Evolutionary conservation across 2,329 filamentous ascomycete species (phyloP), one percentile per base, ranked within the genome.

Genomic region (Sphaerulina populicola): DNA sequence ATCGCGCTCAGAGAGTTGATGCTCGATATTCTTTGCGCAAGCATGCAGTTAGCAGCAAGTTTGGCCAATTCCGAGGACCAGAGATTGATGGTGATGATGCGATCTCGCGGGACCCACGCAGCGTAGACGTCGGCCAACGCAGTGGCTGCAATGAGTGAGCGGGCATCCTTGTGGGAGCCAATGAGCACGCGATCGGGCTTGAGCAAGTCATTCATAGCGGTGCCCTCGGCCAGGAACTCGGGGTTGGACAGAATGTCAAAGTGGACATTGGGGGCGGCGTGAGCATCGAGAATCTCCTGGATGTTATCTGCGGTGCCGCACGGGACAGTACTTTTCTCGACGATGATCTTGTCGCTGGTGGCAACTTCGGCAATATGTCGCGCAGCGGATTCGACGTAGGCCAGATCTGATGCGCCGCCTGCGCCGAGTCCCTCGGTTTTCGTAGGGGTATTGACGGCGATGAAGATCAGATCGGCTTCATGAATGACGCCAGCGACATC

Each of bases 1-100:
- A 91, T 80, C 3, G 85, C 84, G n/a, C 82, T 85, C 53, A 91
- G 78, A 10, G 84, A 82, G 69, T 90, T 91, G 71, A 91, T 88
- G 68, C 82, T 87, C 64, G 81, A 85, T 62, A 91, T 86, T 45
- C 86, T 78, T 70, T 91, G 86, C 1, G 86, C 86, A 7, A 91
- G 75, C 77, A 91, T 82, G 2, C 85, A 83, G 67, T 91, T 91
- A 51, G 86, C 83, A 0, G 84, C 85, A 0, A 91, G 76, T 70
- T 91, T 91, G 49, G 85, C 77, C 18, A 91, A 75, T 68, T 91
- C 86, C 0, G 85, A 87, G 0, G 85, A 88, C 79, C 82, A 89
- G 0, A 84, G 74, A 60, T 88, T 86, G 61, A 83, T 84, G 23
- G 79, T 83, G 47, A 89, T 71, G 63, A 91, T 88, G 54, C 78